phyloP scores from a whole-genome alignment of 495 filamentous ascomycete species.

The Durotheca rogersii region DNA sequence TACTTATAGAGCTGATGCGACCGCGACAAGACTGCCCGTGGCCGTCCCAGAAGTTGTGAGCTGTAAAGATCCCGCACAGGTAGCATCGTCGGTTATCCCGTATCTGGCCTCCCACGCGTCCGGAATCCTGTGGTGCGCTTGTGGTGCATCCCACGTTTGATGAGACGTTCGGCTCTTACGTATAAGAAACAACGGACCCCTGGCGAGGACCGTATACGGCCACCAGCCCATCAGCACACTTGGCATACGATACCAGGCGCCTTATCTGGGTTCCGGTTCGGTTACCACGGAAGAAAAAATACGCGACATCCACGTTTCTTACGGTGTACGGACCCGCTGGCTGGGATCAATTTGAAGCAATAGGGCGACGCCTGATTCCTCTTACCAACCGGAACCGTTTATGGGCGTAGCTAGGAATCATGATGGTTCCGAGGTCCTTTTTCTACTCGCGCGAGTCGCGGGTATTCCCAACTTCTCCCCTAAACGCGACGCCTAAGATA shows the following conservation, averaged over 20 bases:
- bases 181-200: conserved; percentile 34
- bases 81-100: conserved; percentile 30
- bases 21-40: conserved; percentile 16
- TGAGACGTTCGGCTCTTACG: conserved; percentile 27
- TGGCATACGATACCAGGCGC: conserved; percentile 19
- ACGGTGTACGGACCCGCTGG: conserved; percentile 12
- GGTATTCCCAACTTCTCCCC: conserved; percentile 9
- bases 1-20: conserved; percentile 32
- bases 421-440: conserved; percentile 45
- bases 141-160: conserved; percentile 27
- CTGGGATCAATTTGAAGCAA: conserved; percentile 21
- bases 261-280: conserved; percentile 25
- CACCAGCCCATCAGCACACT: conserved; percentile 26
- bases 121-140: conserved; percentile 35
- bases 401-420: conserved; percentile 30
- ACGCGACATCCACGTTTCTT: conserved; percentile 19
- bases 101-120: conserved; percentile 32
- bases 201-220: conserved; percentile 42
- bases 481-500: conserved; percentile 10
- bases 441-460: conserved; percentile 31
- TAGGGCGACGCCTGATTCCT: conserved; percentile 33
- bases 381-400: conserved; percentile 34
- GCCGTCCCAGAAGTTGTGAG: not conserved
- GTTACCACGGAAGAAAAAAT: conserved; percentile 13
- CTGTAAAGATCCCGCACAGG: conserved; percentile 22